Conservation (phyloP, 192 early-diverging fungal genomes). For the Borealophlyctis nickersoniae region DNA sequence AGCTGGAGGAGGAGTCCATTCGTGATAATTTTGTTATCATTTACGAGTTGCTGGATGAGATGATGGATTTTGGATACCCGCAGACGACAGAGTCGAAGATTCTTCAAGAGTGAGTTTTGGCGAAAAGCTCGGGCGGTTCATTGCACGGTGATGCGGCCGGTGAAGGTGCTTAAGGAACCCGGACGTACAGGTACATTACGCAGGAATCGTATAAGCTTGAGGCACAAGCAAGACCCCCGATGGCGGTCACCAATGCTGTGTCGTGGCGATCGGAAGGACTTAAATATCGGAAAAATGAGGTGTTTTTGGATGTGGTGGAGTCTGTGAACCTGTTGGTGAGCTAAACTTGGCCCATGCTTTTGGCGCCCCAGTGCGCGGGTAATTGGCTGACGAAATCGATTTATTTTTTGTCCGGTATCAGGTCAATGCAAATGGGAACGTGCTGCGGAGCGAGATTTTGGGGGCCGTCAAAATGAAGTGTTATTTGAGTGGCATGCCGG, state of each 20-base stretch:
- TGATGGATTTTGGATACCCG: slow-evolving; percentile 77
- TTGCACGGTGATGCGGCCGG: neutral
- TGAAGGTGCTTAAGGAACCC: slow-evolving; percentile 28
- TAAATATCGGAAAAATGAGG: slow-evolving; percentile 97
- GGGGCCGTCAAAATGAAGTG: slow-evolving; percentile 94
- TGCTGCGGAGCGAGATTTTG: slow-evolving; percentile 84
- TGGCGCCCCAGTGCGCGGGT: slow-evolving; percentile 15
- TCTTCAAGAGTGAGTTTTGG: slow-evolving; percentile 74
- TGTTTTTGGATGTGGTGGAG: slow-evolving; percentile 98
- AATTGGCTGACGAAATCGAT: too few relatives aligned
- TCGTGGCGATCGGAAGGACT: slow-evolving; percentile 94
- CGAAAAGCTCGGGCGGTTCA: too few relatives aligned
- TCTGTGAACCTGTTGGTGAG: slow-evolving; percentile 91
- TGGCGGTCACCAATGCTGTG: slow-evolving; percentile 81
- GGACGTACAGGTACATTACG: slow-evolving; percentile 80
- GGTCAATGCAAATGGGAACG: slow-evolving; percentile 75
- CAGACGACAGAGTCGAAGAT: slow-evolving; percentile 74
- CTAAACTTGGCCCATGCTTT: too few relatives aligned
- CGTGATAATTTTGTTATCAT: slow-evolving; percentile 57
- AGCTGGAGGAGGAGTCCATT: slow-evolving; percentile 74
- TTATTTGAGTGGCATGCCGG: slow-evolving; percentile 95
- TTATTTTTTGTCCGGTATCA: slow-evolving; percentile 60
- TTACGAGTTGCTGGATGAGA: slow-evolving; percentile 57
- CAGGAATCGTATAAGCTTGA: slow-evolving; percentile 96
- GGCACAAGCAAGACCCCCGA: slow-evolving; percentile 82